phyloP scores from a whole-genome alignment of 768 basidiomycete species.

The Suillus discolor region DNA sequence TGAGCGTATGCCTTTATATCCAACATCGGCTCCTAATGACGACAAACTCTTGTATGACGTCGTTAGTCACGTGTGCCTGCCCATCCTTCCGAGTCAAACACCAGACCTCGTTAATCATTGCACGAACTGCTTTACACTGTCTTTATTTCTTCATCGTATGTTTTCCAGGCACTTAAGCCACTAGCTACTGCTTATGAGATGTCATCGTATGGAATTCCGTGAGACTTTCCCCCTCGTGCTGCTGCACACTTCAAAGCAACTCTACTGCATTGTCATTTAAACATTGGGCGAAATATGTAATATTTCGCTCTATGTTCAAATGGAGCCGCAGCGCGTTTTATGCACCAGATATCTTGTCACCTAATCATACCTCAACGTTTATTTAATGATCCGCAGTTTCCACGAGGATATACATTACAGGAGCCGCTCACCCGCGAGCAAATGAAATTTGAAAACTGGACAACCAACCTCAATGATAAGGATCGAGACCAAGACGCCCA shows the following conservation, averaged over 20 bases:
- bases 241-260: neutral
- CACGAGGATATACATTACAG: no score
- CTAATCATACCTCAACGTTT: neutral
- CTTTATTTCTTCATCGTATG: neutral
- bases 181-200: neutral
- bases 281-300: no score
- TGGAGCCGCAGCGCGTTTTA: neutral
- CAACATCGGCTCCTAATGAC: slow-evolving; percentile 10
- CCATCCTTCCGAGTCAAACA: neutral
- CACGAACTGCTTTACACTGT: neutral
- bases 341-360: no score
- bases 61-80: slow-evolving; percentile 10
- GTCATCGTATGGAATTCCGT: neutral
- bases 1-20: slow-evolving; percentile 6
- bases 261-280: neutral
- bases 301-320: neutral
- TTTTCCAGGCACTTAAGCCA: neutral
- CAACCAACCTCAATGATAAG: neutral
- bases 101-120: neutral
- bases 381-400: neutral
- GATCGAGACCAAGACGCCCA: neutral
- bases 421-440: no score
- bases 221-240: neutral
- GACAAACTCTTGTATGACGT: slow-evolving; percentile 12
- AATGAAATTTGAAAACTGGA: neutral